Conservation (phyloP, 371 early-diverging fungal species). For the Mucor velutinosus region DNA sequence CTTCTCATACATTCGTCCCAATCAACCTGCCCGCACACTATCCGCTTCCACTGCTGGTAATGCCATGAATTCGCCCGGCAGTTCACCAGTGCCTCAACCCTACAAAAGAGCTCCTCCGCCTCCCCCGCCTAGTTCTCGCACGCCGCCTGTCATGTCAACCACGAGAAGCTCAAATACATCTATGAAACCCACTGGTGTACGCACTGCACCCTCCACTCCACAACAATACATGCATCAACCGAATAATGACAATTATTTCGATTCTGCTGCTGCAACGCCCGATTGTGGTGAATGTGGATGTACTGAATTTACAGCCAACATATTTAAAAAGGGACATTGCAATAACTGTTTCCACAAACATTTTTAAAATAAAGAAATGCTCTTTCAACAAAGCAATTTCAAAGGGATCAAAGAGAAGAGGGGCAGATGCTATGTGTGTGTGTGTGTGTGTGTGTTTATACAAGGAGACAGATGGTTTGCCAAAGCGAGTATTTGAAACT, state of each 20-base stretch:
- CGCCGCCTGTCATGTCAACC: slow-evolving; percentile 4
- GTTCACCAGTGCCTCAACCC: slow-evolving; percentile 14
- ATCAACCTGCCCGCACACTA: slow-evolving; percentile 5
- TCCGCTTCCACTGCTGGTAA: not conserved
- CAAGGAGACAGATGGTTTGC: not conserved
- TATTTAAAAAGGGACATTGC: slow-evolving; percentile 68
- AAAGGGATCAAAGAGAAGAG: not conserved
- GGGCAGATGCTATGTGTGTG: not conserved
- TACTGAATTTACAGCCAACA: slow-evolving; percentile 63
- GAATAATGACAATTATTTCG: slow-evolving; percentile 7
- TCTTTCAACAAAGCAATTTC: not conserved
- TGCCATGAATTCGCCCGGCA: not conserved
- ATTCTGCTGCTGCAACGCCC: not conserved
- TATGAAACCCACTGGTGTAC: not conserved
- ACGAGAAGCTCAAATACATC: not conserved
- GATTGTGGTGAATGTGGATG: slow-evolving; percentile 60
- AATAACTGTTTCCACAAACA: slow-evolving; percentile 74
- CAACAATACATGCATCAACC: slow-evolving; percentile 1
- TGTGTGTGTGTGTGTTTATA: not conserved
- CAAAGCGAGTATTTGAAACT: not conserved
- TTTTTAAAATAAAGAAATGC: slow-evolving; percentile 14
- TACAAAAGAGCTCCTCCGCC: slow-evolving; percentile 13
- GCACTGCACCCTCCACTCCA: slow-evolving; percentile 16
- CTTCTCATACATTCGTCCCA: slow-evolving; percentile 8
- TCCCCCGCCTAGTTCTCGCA: slow-evolving; percentile 11